A percentile compares a stretch with the other conserved stretches of the same genome.
These are phyloP conservation scores for Kuraishia molischiana DNA, from an alignment of 805 yeast genomes.

Conservation along the genomic window DNA sequence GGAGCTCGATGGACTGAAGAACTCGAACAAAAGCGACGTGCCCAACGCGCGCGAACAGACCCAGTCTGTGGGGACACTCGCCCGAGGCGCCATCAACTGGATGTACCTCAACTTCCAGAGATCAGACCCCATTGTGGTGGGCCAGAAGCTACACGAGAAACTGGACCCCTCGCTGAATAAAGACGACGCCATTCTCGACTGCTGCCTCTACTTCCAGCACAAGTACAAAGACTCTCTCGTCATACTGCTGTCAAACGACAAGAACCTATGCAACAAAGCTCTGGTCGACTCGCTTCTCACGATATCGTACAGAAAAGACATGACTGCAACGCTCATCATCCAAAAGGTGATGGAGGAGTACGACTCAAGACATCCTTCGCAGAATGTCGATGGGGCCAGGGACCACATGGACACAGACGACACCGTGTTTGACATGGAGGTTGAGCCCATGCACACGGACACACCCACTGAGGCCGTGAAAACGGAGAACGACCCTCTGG, in stretches of 20 bases:
- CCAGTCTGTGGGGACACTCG: constrained; percentile 41
- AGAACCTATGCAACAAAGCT: constrained; percentile 74
- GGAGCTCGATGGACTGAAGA: constrained; percentile 81
- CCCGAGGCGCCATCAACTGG: constrained; percentile 76
- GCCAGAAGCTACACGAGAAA: constrained; percentile 52
- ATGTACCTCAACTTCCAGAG: constrained; percentile 50
- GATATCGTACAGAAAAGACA: constrained; percentile 36
- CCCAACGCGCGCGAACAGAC: constrained; percentile 11
- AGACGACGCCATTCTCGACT: constrained; percentile 83
- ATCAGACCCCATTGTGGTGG: constrained; percentile 39
- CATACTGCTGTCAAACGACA: constrained; percentile 71
- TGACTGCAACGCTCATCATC: constrained; percentile 36
- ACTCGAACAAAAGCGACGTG: constrained; percentile 13
- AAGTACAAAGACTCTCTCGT: constrained; percentile 28
- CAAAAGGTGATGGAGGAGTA: constrained; percentile 26
- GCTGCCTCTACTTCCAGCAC: constrained; percentile 56
- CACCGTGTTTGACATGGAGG: neutral
- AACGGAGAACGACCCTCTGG: constrained; percentile 2
- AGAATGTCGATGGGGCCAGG: constrained; percentile 8
- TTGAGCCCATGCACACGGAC: constrained; percentile 1
- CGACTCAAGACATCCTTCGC: neutral
- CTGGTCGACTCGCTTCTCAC: constrained; percentile 57
- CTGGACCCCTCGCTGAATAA: constrained; percentile 35
- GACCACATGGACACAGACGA: constrained; percentile 6
- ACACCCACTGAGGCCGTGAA: neutral